Base-by-base conservation (phyloP, 345 rosid species). In the Iberis pinnata region DNA sequence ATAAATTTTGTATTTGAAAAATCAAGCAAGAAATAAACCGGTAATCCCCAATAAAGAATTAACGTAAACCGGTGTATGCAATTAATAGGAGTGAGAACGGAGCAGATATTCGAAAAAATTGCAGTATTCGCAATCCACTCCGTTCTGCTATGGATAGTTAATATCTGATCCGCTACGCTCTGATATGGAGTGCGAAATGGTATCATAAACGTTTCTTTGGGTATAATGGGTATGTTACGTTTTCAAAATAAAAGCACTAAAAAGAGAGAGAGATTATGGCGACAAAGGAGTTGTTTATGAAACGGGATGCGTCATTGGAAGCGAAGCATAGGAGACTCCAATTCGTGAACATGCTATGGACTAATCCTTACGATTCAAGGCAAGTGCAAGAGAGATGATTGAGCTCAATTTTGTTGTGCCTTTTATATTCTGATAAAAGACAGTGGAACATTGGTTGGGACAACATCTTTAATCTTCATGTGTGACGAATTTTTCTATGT, bases 301-400 rank as follows among this genome's bases (percentile, higher is more conserved):
- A 80, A 75, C 83, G 99, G 99, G 78, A 86, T 27, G 92, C 88
- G 41, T 92, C 97, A 3, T 52, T 93, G 18, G 99, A 86, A 14
- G 99, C 97, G 54, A 93, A 93, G 71, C 99, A 93, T 65, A 86
- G 97, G 81, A 93, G 60, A 60, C 78, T 83, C 20, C 99, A 82
- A 69, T 83, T 93, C 70, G 83, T 93, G 55, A 80, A 71, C 84
- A 93, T 88, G 70, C 84, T 93, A 2, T 93, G 97, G 99, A 82
- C 82, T 31, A 83, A 93, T 73, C 95, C 95, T 65, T 82, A 80
- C 29, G 97, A 93, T 55, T 56, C 92, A 37, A 89, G 66, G 48
- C 87, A 93, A 56, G 63, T 93, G 61, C 76, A 93, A 52, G 95
- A 92, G 97, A 88, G 79, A 93, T 93, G 99, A 88, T 93, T 63